These are phyloP conservation scores for Pythium scleroteichum DNA, from an alignment of 352 stramenopile genomes.

Conservation along the genomic window DNA sequence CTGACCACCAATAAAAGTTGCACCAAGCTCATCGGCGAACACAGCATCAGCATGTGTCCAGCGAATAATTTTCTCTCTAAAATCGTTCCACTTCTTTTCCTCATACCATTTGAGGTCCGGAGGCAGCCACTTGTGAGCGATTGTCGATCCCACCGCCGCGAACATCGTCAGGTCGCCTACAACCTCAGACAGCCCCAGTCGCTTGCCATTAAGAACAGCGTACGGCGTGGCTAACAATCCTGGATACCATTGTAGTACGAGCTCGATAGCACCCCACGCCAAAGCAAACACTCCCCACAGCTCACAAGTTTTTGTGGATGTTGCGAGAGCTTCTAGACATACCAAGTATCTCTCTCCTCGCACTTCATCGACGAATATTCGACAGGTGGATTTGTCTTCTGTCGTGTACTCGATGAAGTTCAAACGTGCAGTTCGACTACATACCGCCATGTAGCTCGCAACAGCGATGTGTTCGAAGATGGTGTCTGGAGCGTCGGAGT, in stretches of 20 bases:
- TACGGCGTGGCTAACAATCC: conserved; percentile 2
- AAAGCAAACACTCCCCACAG: background rate
- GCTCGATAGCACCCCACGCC: background rate
- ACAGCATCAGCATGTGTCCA: no score
- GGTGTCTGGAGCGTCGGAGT: no score
- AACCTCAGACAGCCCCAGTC: no score
- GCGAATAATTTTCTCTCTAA: no score
- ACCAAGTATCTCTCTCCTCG: no score
- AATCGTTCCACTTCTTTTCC: background rate
- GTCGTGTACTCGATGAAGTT: background rate
- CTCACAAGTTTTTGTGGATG: background rate
- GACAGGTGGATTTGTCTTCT: background rate
- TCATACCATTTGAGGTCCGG: conserved; percentile 1
- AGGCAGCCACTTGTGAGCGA: background rate
- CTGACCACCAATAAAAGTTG: no score
- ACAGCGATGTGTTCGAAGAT: conserved; percentile 30
- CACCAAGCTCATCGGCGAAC: no score
- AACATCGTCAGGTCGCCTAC: background rate
- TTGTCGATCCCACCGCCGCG: background rate
- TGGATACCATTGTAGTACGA: background rate
- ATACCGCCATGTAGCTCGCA: conserved; percentile 6
- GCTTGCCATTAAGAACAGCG: conserved; percentile 6
- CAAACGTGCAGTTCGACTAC: background rate
- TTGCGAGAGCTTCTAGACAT: background rate
- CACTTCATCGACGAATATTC: background rate